Evolutionary conservation across 1,284 basidiomycete species (phyloP), one percentile per base, ranked within the genome.

Genomic region (Trametes pubescens): DNA sequence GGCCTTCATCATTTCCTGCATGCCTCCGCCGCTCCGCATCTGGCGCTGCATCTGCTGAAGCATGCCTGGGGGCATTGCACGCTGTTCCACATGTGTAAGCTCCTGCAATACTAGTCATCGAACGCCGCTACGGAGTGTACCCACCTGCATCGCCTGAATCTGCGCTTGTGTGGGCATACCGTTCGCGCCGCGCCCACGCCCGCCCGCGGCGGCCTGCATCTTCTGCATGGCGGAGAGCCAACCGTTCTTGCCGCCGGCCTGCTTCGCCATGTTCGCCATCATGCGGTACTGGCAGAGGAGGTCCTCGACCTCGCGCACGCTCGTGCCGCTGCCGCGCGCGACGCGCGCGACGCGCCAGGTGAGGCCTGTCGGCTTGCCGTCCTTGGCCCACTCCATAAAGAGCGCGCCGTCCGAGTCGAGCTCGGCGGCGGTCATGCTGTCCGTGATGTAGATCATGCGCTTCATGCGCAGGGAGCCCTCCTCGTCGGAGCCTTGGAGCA

Each of bases 391-490:
- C 68, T 92, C 89, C 85, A 95, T 90, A 80, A 98, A 97, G 46
- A 88, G 84, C 46, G 89, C 82, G 13, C 97, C 98, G 76, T 99
- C 97, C n/a, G 94, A 97, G 79, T 99, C 96, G 61, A 99, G 88
- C 79, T 99, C 98, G 60, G 82, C 81, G 18, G 90, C 86, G 46
- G 95, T 94, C 97, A 99, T 99, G 73, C 94, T 95, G 79, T 99
- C 97, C 24, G 95, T 98, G 75, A 99, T 99, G 81, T 93, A 99
- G 69, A 99, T 93, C 94, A 99, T 96, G 66, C 96, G 90, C 80
- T 99, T 99, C 89, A 99, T 92, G 64, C 94, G 91, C 69, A 87
- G 78, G 1, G 93, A 90, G 40, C 94, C 95, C 73, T 98, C 97
- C 75, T 98, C 96, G 74, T 95, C 94, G 34, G 91, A 91, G 44